Percentiles rank a stretch among this genome's conserved stretches.
These are phyloP conservation scores for Sclerotiophoma versabilis DNA, from an alignment of 2,329 filamentous ascomycete genomes.

Conservation along the genomic window DNA sequence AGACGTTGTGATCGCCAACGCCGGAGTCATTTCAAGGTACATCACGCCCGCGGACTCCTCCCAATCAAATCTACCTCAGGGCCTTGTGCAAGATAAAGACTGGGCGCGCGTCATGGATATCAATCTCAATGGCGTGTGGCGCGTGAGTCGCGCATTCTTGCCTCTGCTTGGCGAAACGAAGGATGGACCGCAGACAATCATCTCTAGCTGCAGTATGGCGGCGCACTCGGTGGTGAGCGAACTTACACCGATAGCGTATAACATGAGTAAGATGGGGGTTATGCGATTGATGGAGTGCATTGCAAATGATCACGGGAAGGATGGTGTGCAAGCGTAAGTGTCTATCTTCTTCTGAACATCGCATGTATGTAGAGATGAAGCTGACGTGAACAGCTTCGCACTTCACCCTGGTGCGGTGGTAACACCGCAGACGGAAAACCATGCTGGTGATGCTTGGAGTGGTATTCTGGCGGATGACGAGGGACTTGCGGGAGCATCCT, in stretches of 20 bases:
- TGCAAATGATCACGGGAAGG: conserved; percentile 43
- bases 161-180: conserved; percentile 19
- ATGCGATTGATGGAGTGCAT: conserved; percentile 32
- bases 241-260: conserved; percentile 29
- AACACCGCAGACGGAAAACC: conserved; percentile 19
- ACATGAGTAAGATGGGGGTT: conserved; percentile 25
- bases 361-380: background rate
- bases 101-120: conserved; percentile 31
- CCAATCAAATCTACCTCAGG: conserved; percentile 23
- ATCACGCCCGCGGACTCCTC: background rate
- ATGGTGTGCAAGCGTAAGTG: conserved; percentile 27
- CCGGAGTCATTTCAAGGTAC: conserved; percentile 28
- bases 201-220: conserved; percentile 22
- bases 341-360: too few species aligned
- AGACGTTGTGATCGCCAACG: conserved; percentile 32
- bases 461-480: conserved; percentile 28
- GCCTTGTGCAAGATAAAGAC: conserved; percentile 25
- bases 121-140: conserved; percentile 30
- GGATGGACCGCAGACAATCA: conserved; percentile 24
- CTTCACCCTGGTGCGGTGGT: conserved; percentile 37
- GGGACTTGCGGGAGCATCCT: conserved; percentile 35
- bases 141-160: conserved; percentile 23
- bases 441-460: conserved; percentile 15
- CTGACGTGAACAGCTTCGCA: background rate
- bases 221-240: conserved; percentile 12